A percentile compares a stretch with the other conserved stretches of the same genome.
Evolutionary conservation across 768 basidiomycete species (phyloP).

Genomic region (Filobasidium wieringae): DNA sequence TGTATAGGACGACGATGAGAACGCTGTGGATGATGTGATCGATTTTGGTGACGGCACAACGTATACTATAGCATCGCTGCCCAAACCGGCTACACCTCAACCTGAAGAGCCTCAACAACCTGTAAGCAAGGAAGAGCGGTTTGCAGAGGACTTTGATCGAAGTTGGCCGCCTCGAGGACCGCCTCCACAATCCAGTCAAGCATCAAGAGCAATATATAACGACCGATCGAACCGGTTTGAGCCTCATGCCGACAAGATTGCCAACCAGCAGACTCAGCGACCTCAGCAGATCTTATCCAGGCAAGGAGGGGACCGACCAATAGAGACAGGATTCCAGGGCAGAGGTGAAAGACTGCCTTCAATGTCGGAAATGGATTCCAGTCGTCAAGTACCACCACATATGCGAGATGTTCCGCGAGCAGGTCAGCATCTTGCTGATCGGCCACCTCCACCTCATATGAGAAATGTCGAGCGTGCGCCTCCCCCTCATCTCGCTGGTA

Average conservation of each 20-base stretch:
- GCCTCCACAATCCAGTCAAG: not conserved
- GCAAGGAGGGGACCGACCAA: not conserved
- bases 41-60: constrained; percentile 93
- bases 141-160: constrained; percentile 87
- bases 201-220: constrained; percentile 60
- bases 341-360: not conserved
- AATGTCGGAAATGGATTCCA: too few relatives aligned
- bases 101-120: constrained; percentile 35
- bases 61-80: constrained; percentile 56
- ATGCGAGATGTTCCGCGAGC: not conserved
- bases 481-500: constrained; percentile 19
- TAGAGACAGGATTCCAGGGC: not conserved
- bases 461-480: constrained; percentile 16
- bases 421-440: constrained; percentile 8
- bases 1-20: constrained; percentile 57
- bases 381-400: not conserved
- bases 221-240: constrained; percentile 84
- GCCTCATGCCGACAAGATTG: constrained; percentile 42
- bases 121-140: constrained; percentile 73
- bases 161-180: constrained; percentile 73
- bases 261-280: constrained; percentile 7
- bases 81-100: constrained; percentile 27
- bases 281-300: constrained; percentile 9
- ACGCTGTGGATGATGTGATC: constrained; percentile 75
- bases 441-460: constrained; percentile 14